These are phyloP conservation scores for Solanum corneliomulleri DNA, from an alignment of 257 asterid species.

Conservation along the genomic window DNA sequence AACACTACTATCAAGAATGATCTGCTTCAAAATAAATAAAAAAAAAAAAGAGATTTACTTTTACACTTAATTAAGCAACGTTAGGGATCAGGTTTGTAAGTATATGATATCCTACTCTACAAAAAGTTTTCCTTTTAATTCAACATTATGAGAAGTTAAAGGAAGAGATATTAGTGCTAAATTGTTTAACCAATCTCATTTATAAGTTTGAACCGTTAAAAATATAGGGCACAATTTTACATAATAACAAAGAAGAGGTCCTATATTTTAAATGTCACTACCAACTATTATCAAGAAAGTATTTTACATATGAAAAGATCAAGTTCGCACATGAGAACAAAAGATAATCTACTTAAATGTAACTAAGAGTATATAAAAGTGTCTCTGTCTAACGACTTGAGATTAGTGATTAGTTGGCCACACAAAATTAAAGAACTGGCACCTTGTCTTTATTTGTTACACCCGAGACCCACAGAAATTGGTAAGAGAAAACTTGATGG, in stretches of 20 bases:
- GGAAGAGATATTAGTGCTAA: background rate
- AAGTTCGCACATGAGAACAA: background rate
- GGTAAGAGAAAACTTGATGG: no score
- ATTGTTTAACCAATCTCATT: background rate
- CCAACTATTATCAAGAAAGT: background rate
- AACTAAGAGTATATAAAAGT: background rate
- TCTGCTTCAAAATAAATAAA: no score
- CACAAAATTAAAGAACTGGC: no score
- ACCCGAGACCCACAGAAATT: no score
- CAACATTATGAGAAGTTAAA: background rate
- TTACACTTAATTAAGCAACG: background rate
- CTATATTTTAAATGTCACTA: background rate
- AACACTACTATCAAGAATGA: no score
- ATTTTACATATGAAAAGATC: background rate
- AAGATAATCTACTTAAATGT: background rate
- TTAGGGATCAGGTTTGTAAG: background rate
- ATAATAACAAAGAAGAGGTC: background rate
- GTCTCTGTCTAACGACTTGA: no score
- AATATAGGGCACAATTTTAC: background rate
- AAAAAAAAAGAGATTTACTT: no score
- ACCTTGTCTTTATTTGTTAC: no score
- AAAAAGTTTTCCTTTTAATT: background rate
- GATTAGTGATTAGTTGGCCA: no score
- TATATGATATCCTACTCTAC: background rate
- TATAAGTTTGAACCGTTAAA: background rate